Evolutionary conservation across 2,329 filamentous ascomycete species (phyloP), one percentile per base, ranked within the genome.

Genomic region (Fusarium bulbicola): DNA sequence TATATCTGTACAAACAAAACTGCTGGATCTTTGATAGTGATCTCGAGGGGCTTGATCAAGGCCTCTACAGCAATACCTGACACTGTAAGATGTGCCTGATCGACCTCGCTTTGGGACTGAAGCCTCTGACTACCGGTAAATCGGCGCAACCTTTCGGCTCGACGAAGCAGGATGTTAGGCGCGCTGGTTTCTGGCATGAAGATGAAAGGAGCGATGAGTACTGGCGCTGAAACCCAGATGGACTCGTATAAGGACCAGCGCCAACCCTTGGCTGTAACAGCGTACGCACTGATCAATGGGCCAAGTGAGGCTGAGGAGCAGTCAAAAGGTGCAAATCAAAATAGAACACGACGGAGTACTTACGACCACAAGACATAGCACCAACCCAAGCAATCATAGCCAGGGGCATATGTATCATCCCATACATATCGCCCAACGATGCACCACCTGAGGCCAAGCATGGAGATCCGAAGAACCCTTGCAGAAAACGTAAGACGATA

Each of bases 401-500:
- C 1, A 60, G 18, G 0, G 12, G 86, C 85, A 69, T 90, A 90
- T 0, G 90, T 88, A 1, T 90, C 79, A 20, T 42, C 86, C 83
- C 71, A 87, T 82, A 24, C 39, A 88, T 85, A 68, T 88, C 87
- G 42, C 83, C 83, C 2, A 88, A 80, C 0, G 86, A 85, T 4
- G 86, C 87, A 30, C 83, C 86, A 7, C 86, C 86, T 1, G 87
- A 92, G 0, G 91, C 90, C 7, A 93, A 81, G 77, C 88, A 90
- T 0, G 91, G 91, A 12, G 86, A 89, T 13, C 90, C 90, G 73
- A 92, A 91, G 84, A 92, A 91, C 4, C 90, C 91, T 68, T 89
- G 88, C 10, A 92, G 79, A 80, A 92, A 92, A 1, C 90, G 86
- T 5, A 91, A 82, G 6, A 92, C 88, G 72, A 92, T 85, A 16